phyloP scores from a whole-genome alignment of 805 yeast genomes.

The Candida dendrica region DNA sequence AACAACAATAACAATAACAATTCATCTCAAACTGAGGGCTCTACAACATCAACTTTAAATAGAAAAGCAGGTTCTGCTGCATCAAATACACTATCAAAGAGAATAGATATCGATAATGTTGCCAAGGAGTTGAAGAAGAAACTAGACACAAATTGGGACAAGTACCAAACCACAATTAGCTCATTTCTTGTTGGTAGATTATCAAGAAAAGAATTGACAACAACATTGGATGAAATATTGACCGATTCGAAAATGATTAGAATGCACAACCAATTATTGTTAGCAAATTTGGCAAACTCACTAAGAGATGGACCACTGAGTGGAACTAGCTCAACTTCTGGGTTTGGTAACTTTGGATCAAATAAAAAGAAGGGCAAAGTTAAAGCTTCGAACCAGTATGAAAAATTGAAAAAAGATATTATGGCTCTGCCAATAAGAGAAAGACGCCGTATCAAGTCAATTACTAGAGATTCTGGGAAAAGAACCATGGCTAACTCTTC shows the following conservation, averaged over 20 bases:
- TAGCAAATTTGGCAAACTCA: constrained; percentile 80
- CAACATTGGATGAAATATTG: constrained; percentile 50
- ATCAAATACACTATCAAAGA: constrained; percentile 9
- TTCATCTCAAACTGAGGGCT: not conserved
- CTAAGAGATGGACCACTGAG: constrained; percentile 68
- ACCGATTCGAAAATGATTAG: constrained; percentile 26
- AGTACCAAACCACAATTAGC: constrained; percentile 73
- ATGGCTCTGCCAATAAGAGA: constrained; percentile 82
- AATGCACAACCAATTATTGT: constrained; percentile 76
- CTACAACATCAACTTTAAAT: not conserved
- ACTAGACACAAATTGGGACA: constrained; percentile 76
- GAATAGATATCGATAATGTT: constrained; percentile 57
- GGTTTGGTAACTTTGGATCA: constrained; percentile 40
- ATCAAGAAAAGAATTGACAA: constrained; percentile 66
- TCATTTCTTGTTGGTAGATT: constrained; percentile 72
- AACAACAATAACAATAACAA: too few species aligned
- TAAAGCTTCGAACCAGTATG: constrained; percentile 65
- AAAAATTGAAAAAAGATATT: constrained; percentile 75
- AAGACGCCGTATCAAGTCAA: constrained; percentile 74
- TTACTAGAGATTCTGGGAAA: constrained; percentile 78
- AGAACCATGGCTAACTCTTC: constrained; percentile 64
- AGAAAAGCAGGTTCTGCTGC: not conserved
- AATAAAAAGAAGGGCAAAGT: constrained; percentile 40
- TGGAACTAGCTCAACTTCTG: constrained; percentile 29
- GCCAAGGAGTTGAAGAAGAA: constrained; percentile 67